Percentiles rank a stretch among this genome's conserved stretches.
phyloP scores from a whole-genome alignment of 2,329 filamentous ascomycete genomes.

The Stemphylium vesicarium region DNA sequence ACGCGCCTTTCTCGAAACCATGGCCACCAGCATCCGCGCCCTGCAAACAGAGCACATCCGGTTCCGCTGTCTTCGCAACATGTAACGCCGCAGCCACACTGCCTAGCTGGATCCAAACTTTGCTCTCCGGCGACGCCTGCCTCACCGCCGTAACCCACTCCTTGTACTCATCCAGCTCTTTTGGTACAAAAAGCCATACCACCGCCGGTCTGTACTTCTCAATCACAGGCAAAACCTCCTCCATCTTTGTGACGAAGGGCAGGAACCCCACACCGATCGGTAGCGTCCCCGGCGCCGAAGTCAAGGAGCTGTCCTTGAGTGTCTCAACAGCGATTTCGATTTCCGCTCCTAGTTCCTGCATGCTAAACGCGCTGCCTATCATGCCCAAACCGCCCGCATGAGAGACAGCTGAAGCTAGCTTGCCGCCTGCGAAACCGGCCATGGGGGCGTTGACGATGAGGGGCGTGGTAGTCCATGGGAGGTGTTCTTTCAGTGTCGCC shows the following conservation, averaged over 20 bases:
- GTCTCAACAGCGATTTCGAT: slow-evolving; percentile 32
- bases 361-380: slow-evolving; percentile 49
- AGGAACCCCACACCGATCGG: slow-evolving; percentile 69
- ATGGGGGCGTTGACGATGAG: slow-evolving; percentile 71
- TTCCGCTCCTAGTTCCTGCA: slow-evolving; percentile 37
- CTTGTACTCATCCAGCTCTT: slow-evolving; percentile 48
- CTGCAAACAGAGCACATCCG: slow-evolving; percentile 68
- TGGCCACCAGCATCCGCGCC: slow-evolving; percentile 71
- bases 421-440: slow-evolving; percentile 64
- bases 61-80: slow-evolving; percentile 55
- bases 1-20: slow-evolving; percentile 62
- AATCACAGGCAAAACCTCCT: slow-evolving; percentile 60
- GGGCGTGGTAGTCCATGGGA: slow-evolving; percentile 63
- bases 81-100: slow-evolving; percentile 63
- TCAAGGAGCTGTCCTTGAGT: slow-evolving; percentile 20
- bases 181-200: slow-evolving; percentile 71
- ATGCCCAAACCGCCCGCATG: slow-evolving; percentile 56
- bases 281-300: slow-evolving; percentile 35
- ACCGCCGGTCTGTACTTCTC: slow-evolving; percentile 62
- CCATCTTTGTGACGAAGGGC: slow-evolving; percentile 55
- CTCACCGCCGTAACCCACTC: slow-evolving; percentile 46
- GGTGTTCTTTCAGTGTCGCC: slow-evolving; percentile 17
- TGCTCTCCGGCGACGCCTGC: slow-evolving; percentile 43
- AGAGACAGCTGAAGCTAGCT: slow-evolving; percentile 67
- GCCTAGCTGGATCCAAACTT: slow-evolving; percentile 67